Percentiles rank a stretch among this genome's conserved stretches.
Conservation (phyloP, 768 basidiomycete genomes). For the Trametes cubensis region DNA sequence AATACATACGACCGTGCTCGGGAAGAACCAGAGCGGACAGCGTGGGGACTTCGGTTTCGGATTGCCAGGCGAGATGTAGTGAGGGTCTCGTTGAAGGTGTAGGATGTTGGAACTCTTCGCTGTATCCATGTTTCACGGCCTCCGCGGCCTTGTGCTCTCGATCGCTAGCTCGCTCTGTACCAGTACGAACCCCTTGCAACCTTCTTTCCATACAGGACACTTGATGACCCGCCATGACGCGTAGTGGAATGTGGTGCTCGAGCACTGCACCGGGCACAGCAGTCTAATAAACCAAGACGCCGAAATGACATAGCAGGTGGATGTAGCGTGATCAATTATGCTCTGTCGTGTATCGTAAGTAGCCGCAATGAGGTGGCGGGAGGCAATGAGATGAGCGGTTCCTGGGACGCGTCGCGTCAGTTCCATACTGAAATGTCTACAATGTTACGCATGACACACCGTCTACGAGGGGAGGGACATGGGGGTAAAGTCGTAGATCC, state of each 20-base stretch:
- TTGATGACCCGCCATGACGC: neutral
- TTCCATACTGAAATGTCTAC: neutral
- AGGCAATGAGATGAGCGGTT: neutral
- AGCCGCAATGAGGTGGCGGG: neutral
- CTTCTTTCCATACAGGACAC: conserved; percentile 1
- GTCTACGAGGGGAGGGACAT: conserved; percentile 22
- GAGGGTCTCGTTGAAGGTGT: conserved; percentile 1
- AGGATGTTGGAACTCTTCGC: conserved; percentile 11
- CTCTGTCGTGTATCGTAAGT: conserved; percentile 2
- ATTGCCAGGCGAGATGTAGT: conserved; percentile 16
- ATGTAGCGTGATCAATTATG: conserved; percentile 1
- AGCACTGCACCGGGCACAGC: neutral
- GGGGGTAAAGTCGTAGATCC: conserved; percentile 86
- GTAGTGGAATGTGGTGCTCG: neutral
- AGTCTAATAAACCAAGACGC: neutral
- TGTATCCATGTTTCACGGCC: conserved; percentile 13
- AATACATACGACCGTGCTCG: conserved; percentile 75
- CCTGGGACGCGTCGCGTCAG: neutral
- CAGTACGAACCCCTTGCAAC: neutral
- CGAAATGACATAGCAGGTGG: neutral
- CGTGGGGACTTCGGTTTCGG: conserved; percentile 24
- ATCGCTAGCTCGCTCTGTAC: conserved; percentile 11
- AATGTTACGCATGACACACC: conserved; percentile 1
- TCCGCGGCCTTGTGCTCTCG: conserved; percentile 15
- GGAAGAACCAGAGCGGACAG: conserved; percentile 58